These are phyloP conservation scores for Colletotrichum sp. DNA, from an alignment of 2,329 filamentous ascomycete genomes.

Conservation along the genomic window DNA sequence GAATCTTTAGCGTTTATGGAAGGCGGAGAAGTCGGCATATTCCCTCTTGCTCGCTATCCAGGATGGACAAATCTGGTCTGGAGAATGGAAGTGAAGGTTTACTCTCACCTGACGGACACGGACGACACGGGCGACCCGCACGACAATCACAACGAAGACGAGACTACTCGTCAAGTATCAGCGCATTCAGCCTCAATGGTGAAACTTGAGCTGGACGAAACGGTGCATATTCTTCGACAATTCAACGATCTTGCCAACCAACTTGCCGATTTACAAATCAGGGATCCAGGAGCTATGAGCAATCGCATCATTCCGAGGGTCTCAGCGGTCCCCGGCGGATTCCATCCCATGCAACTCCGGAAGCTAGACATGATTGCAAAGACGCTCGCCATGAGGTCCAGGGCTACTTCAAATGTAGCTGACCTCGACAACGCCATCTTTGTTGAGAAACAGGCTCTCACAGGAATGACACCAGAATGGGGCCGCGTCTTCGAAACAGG, in stretches of 20 bases:
- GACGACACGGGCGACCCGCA: too few relatives aligned
- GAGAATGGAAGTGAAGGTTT: not conserved
- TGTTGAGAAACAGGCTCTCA: not conserved
- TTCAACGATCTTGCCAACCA: not conserved
- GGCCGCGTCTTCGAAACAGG: not conserved
- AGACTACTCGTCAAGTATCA: too few relatives aligned
- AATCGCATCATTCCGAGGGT: fast-evolving
- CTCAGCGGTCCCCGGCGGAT: fast-evolving
- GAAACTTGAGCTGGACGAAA: not conserved
- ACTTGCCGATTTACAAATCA: fast-evolving
- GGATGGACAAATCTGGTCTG: not conserved
- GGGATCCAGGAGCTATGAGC: fast-evolving
- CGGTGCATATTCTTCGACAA: not conserved
- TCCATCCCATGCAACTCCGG: not conserved
- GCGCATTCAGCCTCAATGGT: not conserved
- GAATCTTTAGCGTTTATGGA: not conserved
- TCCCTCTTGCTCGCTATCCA: not conserved
- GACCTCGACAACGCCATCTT: not conserved
- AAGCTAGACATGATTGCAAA: not conserved
- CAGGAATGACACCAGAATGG: fast-evolving
- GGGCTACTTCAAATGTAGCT: not conserved
- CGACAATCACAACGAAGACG: too few relatives aligned
- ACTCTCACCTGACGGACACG: not conserved
- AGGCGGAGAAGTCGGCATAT: not conserved
- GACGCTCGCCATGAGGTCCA: fast-evolving